Evolutionary conservation across 1,139 yeast species (phyloP), one percentile per base, ranked within the genome.

Genomic region (Lodderomyces parapsilosis): DNA sequence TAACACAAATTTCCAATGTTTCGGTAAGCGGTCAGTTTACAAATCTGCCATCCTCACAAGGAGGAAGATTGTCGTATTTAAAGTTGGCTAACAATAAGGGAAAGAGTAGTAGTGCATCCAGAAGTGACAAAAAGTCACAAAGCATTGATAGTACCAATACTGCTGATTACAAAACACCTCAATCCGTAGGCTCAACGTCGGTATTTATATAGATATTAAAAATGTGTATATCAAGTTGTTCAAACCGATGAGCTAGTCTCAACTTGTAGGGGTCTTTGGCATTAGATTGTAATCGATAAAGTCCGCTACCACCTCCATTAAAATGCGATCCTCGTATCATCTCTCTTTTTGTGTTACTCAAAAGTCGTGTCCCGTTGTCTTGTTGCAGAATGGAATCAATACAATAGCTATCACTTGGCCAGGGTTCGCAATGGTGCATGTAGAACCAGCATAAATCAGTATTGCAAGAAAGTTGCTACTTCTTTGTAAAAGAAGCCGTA

Each of bases 311-410:
- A 20, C 8, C 8, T 20, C 5, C 23, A 20, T 20, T 6, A 5
- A 20, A 20, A 8, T 24, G n/a, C 27, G 27, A 8, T 24, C 11
- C 33, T 30, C 19, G 19, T 30, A 30, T 18, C 14, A 7, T 30
- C n/a, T 4, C 17, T 30, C 23, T 10, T 33, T 20, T 19, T 22
- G 25, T 33, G 25, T 20, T 20, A 22, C 13, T 36, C n/a, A 7
- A 10, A 11, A 15, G 41, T 39, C 41, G 41, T 39, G 41, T 24
- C 23, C 33, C 2, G 20, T 23, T 14, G 41, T 18, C 27, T 6
- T 30, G 41, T 39, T 39, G 41, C 41, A 39, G 37, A 39, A 24
- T 8, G 27, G 27, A 24, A 24, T n/a, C 27, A n/a, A n/a, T n/a
- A n/a, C n/a, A n/a, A n/a, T n/a, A n/a, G n/a, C n/a, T n/a, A n/a